Conservation (phyloP, 805 yeast species). For the Clavispora phyllophila region DNA sequence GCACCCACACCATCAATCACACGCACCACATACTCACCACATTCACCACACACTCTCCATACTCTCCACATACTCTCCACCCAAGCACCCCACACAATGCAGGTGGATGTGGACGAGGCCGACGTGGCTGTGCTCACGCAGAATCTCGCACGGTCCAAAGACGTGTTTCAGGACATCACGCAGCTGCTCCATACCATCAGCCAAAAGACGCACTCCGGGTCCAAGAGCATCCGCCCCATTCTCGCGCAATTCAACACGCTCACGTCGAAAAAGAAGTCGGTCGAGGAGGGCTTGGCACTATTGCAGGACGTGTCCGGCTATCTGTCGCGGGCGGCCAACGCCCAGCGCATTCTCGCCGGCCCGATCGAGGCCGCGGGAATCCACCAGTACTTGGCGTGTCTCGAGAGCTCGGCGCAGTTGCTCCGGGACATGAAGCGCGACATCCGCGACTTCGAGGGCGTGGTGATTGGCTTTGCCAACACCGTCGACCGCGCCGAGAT, state of each 20-base stretch:
- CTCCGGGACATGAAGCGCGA: conserved; percentile 39
- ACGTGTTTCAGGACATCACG: conserved; percentile 50
- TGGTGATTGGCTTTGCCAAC: conserved; percentile 53
- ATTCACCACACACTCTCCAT: no score
- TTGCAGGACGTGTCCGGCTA: conserved; percentile 48
- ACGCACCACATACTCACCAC: background rate
- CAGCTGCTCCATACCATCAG: conserved; percentile 52
- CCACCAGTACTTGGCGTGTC: conserved; percentile 26
- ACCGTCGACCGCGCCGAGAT: conserved; percentile 54
- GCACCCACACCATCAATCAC: no score
- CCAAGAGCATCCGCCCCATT: conserved; percentile 65
- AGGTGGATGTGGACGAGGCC: conserved; percentile 67
- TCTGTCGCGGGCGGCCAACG: conserved; percentile 40
- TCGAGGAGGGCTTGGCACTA: conserved; percentile 50
- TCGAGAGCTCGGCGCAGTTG: conserved; percentile 40
- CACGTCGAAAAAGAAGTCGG: conserved; percentile 50
- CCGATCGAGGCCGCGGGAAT: conserved; percentile 39
- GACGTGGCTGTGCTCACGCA: conserved; percentile 81
- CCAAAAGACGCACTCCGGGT: conserved; percentile 49
- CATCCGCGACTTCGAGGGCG: conserved; percentile 59
- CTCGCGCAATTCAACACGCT: conserved; percentile 56
- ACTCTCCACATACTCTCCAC: background rate
- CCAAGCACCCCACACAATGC: background rate
- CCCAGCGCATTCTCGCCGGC: conserved; percentile 31
- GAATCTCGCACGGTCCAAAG: conserved; percentile 55